A percentile compares a stretch with the other conserved stretches of the same genome.
phyloP scores from a whole-genome alignment of 345 rosid genomes.

The Leavenworthia alabamica region DNA sequence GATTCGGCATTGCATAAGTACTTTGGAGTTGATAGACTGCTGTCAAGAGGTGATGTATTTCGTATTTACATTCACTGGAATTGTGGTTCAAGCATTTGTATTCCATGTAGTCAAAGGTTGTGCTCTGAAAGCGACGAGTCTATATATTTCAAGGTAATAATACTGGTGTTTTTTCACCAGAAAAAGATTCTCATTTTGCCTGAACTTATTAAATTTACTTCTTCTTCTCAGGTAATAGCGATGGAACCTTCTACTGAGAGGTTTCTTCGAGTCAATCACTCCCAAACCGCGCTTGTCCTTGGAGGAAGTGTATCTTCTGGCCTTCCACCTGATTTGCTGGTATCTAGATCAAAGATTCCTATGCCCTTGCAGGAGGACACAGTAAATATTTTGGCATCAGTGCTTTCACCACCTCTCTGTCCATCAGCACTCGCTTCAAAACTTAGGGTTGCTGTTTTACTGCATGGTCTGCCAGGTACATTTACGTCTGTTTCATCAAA shows the following conservation, averaged over 20 bases:
- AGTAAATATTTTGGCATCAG: conserved; percentile 62
- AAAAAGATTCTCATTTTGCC: not conserved
- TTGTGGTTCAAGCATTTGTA: conserved; percentile 67
- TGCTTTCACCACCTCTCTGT: conserved; percentile 77
- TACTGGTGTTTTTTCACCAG: not conserved
- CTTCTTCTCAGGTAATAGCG: conserved; percentile 60
- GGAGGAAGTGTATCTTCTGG: conserved; percentile 77
- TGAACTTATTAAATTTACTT: conserved; percentile 24
- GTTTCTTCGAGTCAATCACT: conserved; percentile 61
- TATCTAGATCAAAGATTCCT: conserved; percentile 40
- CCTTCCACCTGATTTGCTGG: conserved; percentile 66
- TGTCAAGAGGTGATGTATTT: conserved; percentile 72
- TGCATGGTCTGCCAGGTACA: conserved; percentile 67
- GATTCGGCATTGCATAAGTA: conserved; percentile 72
- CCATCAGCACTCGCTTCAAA: conserved; percentile 74
- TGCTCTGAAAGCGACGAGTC: conserved; percentile 27
- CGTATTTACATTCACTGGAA: conserved; percentile 55
- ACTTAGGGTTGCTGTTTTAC: conserved; percentile 81
- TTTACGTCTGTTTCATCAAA: conserved; percentile 13
- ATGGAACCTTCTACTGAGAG: conserved; percentile 84
- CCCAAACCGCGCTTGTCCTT: conserved; percentile 88
- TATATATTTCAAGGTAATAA: conserved; percentile 80
- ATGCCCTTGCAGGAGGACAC: conserved; percentile 61
- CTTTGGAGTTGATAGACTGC: conserved; percentile 69
- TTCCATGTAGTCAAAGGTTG: conserved; percentile 55